Base-by-base conservation (phyloP, 2,329 filamentous ascomycete species). In the Exophiala sideris region DNA sequence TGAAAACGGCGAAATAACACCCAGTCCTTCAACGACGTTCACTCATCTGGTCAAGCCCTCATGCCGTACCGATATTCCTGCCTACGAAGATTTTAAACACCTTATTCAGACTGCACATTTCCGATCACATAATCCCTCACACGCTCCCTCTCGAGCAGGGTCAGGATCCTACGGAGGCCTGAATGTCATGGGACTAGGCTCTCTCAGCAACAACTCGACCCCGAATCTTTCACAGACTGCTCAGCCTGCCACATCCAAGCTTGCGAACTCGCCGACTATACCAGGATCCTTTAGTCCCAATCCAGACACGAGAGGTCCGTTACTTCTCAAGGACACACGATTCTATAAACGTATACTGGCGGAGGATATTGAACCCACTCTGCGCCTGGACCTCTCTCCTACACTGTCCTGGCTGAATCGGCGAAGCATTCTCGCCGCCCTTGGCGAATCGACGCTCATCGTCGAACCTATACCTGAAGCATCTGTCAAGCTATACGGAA, bases 301-400 rank as follows among this genome's bases (percentile, higher is more conserved):
- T 65, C 34, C 73, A 60, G 50, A 62, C 18, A 60, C 57, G 35
- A 66, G 60, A 34, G 65, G 66, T 5, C 60, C 71, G 34, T 64
- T 68, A 2, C 84, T 85, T 3, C 74, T 99, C 38, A 95, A 94
- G 67, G 94, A 97, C 52, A 89, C 88, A 24, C 89, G 88, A 61
- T 99, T 97, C 68, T 99, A 92, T 75, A 97, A 97, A 74, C 85
- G 94, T 44, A 86, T 85, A 5, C 72, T 97, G 21, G 80, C 83
- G 16, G 94, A 99, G 70, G 94, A 99, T 66, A 89, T 99, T 52
- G 94, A 99, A 68, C 94, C 94, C 0, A 96, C 94, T 0, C 76
- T 99, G 8, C 85, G 94, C 39, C 81, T 99, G 3, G 94, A 99
- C 69, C 81, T 84, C 2, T 91, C 94, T 0, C 94, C 94, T 0